phyloP scores from a whole-genome alignment of 805 yeast genomes.

The Cyberlindnera misumaiensis region DNA sequence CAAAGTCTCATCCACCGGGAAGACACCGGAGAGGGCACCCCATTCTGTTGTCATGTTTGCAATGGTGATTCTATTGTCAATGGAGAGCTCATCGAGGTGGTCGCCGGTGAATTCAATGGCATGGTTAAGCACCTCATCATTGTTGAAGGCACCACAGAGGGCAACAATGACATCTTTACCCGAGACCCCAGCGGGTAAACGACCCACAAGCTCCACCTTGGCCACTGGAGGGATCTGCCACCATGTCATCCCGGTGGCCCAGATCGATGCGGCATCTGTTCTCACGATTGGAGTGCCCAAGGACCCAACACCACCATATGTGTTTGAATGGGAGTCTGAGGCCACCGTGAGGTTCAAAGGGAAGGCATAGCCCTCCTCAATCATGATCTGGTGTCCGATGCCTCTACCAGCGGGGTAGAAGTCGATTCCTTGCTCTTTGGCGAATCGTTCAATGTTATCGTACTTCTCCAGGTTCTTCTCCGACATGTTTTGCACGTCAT shows the following conservation, averaged over 20 bases:
- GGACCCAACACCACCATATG: constrained; percentile 95
- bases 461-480: constrained; percentile 88
- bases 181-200: constrained; percentile 77
- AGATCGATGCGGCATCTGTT: constrained; percentile 97
- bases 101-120: constrained; percentile 93
- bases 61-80: constrained; percentile 84
- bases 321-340: constrained; percentile 95
- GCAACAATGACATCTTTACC: constrained; percentile 98
- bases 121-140: constrained; percentile 88
- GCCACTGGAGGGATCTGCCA: constrained; percentile 99
- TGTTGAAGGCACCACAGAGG: constrained; percentile 86
- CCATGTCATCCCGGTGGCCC: constrained; percentile 99
- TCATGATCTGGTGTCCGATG: constrained; percentile 98
- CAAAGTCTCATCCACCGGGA: constrained; percentile 87
- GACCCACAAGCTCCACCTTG: constrained; percentile 76
- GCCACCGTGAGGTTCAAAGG: constrained; percentile 93
- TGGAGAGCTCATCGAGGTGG: constrained; percentile 58
- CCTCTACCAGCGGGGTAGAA: constrained; percentile 99
- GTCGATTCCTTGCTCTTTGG: constrained; percentile 85
- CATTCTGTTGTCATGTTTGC: constrained; percentile 98
- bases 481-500: constrained; percentile 91
- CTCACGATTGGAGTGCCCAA: constrained; percentile 97
- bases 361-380: constrained; percentile 97
- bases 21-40: constrained; percentile 96
- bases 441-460: constrained; percentile 81